These are phyloP conservation scores for Alternaria triticina DNA, from an alignment of 2,329 filamentous ascomycete species.

Conservation along the genomic window DNA sequence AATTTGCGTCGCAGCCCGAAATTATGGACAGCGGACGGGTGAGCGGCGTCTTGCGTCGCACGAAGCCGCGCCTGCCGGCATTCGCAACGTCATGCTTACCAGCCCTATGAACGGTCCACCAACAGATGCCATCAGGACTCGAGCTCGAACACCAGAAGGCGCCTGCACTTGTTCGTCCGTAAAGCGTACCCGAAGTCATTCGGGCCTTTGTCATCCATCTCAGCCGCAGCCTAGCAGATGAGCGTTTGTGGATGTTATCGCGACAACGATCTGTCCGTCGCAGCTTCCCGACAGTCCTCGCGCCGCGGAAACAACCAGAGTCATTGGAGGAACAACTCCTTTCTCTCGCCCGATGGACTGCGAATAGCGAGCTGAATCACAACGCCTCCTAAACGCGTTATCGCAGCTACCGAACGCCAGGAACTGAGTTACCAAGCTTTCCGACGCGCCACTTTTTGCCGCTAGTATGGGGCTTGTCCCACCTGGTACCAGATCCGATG, in stretches of 20 bases:
- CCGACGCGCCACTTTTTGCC: not conserved
- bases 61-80: not conserved
- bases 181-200: not conserved
- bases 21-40: not conserved
- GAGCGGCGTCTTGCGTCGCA: not conserved
- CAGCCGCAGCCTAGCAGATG: not conserved
- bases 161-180: not conserved
- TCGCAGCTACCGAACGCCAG: not conserved
- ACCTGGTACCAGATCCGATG: slow-evolving; percentile 1
- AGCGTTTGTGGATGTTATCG: not conserved
- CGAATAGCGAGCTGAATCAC: not conserved
- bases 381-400: not conserved
- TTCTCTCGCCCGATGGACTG: not conserved
- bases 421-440: slow-evolving; percentile 9
- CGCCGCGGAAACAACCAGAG: not conserved
- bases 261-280: not conserved
- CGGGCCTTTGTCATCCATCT: not conserved
- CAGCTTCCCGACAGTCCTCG: not conserved
- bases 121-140: not conserved
- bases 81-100: not conserved
- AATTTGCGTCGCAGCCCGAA: not conserved
- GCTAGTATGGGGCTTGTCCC: slow-evolving; percentile 3
- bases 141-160: not conserved
- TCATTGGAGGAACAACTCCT: not conserved
- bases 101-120: not conserved